Base-by-base conservation (phyloP, 2,329 filamentous ascomycete species). In the Trichophyton benhamiae region DNA sequence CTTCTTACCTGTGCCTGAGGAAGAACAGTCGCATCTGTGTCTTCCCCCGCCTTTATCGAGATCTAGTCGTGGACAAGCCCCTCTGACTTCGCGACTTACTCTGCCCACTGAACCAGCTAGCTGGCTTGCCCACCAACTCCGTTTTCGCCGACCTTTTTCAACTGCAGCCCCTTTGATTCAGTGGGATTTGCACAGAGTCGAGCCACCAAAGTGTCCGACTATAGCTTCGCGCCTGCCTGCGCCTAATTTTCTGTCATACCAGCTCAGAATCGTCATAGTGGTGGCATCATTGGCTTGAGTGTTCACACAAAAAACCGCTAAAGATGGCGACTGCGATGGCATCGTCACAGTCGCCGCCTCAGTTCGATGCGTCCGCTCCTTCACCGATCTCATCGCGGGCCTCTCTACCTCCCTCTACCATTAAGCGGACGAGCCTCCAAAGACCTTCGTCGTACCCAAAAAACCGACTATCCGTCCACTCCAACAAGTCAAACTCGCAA, bases 381-480 rank as follows among this genome's bases (percentile, higher is more conserved):
- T 69, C 67, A 60, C 57, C 72, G 17, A 68, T 70, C 36, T 57
- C 66, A 20, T 58, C 63, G 58, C 67, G 76, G 27, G 76, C 80
- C 60, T 79, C 80, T 44, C 75, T 83, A 59, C 72, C 80, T 62
- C 81, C 80, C 22, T 79, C 78, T 63, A 73, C 76, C 60, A 72
- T 77, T 11, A 84, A 82, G 70, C 81, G 83, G 71, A 79, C 85
- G 70, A 82, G 79, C 69, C 74, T 83, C 63, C 80, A 86, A 68
- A 79, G 85, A 67, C 86, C 88, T 74, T 90, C 88, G 69, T 88
- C 90, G 70, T 88, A 86, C 68, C 86, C 87, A 65, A 91, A 86
- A 75, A 88, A 89, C 71, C 84, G 91, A 61, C 79, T 95, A 68
- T 95, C 91, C 65, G 88, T 89, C 70, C 92, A 91, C 77, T 94